A percentile compares a stretch with the other conserved stretches of the same genome.
phyloP scores from a whole-genome alignment of 495 filamentous ascomycete species.

The Tetracladium marchalianum region DNA sequence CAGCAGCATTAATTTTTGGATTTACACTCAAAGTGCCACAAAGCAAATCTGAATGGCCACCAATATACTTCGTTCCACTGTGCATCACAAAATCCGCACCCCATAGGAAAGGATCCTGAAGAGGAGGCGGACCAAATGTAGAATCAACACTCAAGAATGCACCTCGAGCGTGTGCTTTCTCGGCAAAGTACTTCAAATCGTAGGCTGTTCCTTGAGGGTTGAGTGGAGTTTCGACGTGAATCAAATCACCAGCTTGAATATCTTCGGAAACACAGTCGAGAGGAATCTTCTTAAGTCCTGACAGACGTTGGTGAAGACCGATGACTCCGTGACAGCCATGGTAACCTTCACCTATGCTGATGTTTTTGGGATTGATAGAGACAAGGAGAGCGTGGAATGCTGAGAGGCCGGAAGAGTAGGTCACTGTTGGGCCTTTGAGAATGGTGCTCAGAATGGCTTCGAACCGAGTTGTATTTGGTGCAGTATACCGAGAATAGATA shows the following conservation, averaged over 20 bases:
- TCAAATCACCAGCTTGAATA: conserved; percentile 64
- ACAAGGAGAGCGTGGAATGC: conserved; percentile 78
- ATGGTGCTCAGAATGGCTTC: conserved; percentile 69
- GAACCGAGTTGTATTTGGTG: conserved; percentile 72
- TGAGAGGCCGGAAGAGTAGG: conserved; percentile 76
- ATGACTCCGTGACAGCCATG: conserved; percentile 90
- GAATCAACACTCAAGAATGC: conserved; percentile 76
- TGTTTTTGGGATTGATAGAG: conserved; percentile 63
- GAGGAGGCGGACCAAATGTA: conserved; percentile 84
- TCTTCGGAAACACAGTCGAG: conserved; percentile 48
- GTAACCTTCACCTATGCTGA: conserved; percentile 76
- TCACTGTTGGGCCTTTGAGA: conserved; percentile 56
- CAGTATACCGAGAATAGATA: conserved; percentile 71
- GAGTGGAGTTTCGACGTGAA: conserved; percentile 86
- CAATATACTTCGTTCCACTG: conserved; percentile 88
- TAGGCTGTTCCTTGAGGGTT: conserved; percentile 80
- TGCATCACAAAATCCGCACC: conserved; percentile 87
- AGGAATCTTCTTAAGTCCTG: conserved; percentile 53
- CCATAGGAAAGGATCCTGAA: conserved; percentile 73
- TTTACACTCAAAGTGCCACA: conserved; percentile 69
- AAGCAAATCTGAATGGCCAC: conserved; percentile 86
- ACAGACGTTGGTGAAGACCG: conserved; percentile 56
- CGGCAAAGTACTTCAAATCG: conserved; percentile 57
- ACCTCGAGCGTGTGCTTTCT: conserved; percentile 59
- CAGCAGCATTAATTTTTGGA: conserved; percentile 9